Evolutionary conservation across 495 filamentous ascomycete species (phyloP).

Genomic region (Penicillium lividum): DNA sequence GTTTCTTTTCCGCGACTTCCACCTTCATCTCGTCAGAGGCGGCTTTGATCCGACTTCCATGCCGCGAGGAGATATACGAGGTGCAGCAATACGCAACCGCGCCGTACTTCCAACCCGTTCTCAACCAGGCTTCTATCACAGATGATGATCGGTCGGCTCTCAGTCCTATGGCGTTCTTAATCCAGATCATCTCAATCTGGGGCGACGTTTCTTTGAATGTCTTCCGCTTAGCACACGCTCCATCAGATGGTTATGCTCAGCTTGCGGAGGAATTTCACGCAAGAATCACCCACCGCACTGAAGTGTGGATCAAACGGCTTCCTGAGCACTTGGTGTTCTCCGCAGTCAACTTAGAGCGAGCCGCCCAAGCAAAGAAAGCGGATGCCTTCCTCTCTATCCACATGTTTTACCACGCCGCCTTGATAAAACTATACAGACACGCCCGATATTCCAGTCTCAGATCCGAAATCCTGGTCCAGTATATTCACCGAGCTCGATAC

Average conservation of each 20-base stretch:
- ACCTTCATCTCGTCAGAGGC: constrained; percentile 51
- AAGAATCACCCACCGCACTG: constrained; percentile 49
- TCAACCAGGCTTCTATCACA: constrained; percentile 30
- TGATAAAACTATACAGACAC: constrained; percentile 64
- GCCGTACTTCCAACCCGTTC: constrained; percentile 57
- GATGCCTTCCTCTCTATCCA: constrained; percentile 61
- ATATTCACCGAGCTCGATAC: constrained; percentile 40
- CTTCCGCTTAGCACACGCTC: constrained; percentile 54
- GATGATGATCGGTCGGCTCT: constrained; percentile 37
- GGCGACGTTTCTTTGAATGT: constrained; percentile 61
- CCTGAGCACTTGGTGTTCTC: constrained; percentile 50
- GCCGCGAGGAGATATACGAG: constrained; percentile 58
- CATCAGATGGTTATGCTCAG: constrained; percentile 39
- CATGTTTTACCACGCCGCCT: constrained; percentile 59
- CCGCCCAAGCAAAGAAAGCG: constrained; percentile 44
- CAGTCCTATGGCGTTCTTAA: constrained; percentile 60
- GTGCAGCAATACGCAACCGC: constrained; percentile 50
- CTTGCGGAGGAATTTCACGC: constrained; percentile 53
- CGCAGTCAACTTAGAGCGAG: constrained; percentile 50
- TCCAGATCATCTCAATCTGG: constrained; percentile 63
- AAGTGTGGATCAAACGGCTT: constrained; percentile 48
- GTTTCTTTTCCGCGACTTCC: constrained; percentile 51
- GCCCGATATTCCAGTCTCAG: constrained; percentile 43
- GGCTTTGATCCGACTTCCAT: constrained; percentile 63
- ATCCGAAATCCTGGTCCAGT: constrained; percentile 31